Base-by-base conservation (phyloP, 139 green algal species). In the Chlamydomonas urium region DNA sequence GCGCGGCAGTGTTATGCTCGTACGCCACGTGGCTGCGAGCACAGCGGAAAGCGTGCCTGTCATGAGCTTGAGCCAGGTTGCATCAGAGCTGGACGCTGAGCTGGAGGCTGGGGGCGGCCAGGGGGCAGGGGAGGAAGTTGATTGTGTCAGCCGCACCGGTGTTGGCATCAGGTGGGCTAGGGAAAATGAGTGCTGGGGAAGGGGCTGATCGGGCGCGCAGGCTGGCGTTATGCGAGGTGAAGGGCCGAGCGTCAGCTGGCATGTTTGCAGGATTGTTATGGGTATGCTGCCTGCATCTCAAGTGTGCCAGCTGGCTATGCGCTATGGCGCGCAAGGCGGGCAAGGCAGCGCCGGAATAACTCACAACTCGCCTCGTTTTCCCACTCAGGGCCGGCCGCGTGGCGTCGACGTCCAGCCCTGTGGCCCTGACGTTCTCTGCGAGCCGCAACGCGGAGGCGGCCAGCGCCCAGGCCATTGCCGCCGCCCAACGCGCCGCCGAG, bases 1-100 rank as follows among this genome's bases (percentile, higher is more conserved):
- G 2, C 61, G 71, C 0, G 93, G 93, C 23, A 79, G 68, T 45
- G 74, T 97, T 23, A 75, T 96, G 66, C 66, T 71, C 34, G 26
- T 31, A 6, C 37, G 38, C 5, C 35, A 67, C 8, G 63, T 32
- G 38, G 24, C 37, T 45, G 32, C 4, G 32, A 42, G 17, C 17
- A 56, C 17, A 56, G 45, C 17, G 45, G 45, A 56, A 21, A 56
- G 45, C 21, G 45, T 26, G 17, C 45, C 17, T 56, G 45, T 26
- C 45, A 26, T 56, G 45, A 56, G 45, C 28, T 36, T 65, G 56
- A 31, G 56, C n/a, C 56, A 63, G 53, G 31, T 17, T 48, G 26
- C 28, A 23, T 2, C 32, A 24, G 66, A 53, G 66, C 21, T 3
- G 47, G 47, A n/a, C 29, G 33, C 3, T 23, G 37, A 34, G 36